Base-by-base conservation (phyloP, 768 basidiomycete genomes). In the Amanita pallidorosea region DNA sequence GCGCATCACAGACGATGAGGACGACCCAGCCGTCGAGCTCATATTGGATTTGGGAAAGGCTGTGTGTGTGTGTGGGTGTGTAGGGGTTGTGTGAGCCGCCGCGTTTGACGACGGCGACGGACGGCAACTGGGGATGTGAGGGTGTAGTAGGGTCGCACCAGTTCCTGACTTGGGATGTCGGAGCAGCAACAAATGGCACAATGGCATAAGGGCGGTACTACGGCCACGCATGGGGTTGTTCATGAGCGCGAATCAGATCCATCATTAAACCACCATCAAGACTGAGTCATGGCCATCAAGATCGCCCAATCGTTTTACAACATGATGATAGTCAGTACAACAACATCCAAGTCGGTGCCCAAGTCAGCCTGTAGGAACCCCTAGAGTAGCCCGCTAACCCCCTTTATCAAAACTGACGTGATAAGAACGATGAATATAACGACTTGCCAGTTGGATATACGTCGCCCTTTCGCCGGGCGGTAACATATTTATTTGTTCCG, bases 371-470 rank as follows among this genome's bases (percentile, higher is more conserved):
- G 63, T 66, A 25, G 68, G 56, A n/a, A 71, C 60, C 31, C 70
- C 71, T 18, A 72, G 62, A 7, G 71, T 70, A 27, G 68, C 61
- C 40, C 72, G 61, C 72, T 73, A 49, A 45, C 49, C 13, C 34
- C 45, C 22, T 45, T 46, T 46, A 8, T 22, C 31, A 53, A 31
- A 53, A 34, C 45, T 27, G 23, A 48, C 22, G 17, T 5, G 18
- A 33, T 11, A 4, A 7, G 31, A 8, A 46, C 25, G 47, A 48
- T 7, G 17, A 17, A 47, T 20, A 34, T 42, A 45, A 37, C 38
- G 22, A 76, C 86, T 57, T 36, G 92, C 91, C 61, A 96, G 70
- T 67, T 92, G 88, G 57, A 91, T 76, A 56, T 92, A 83, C 31
- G 80, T 87, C 9, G 79, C 74, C 23, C 86, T 74, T 58, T 94